phyloP scores from a whole-genome alignment of 257 asterid species.

The Verbascum thapsus region DNA sequence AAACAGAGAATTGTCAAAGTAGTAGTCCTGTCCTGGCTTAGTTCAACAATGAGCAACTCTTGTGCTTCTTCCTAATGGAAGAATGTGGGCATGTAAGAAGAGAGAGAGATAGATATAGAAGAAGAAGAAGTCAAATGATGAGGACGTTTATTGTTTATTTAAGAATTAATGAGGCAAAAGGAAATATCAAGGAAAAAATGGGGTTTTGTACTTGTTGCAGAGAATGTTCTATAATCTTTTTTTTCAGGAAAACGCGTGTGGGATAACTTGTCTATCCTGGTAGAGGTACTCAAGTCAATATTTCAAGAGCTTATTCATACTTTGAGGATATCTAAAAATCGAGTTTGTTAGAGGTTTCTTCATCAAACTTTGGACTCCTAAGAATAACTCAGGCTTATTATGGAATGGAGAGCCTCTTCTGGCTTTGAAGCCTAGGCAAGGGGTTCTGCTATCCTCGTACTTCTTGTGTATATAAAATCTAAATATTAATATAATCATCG shows the following conservation, averaged over 20 bases:
- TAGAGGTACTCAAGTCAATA: too few species aligned
- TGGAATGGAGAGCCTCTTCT: too few species aligned
- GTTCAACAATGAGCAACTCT: slow-evolving; percentile 12
- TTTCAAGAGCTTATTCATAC: too few species aligned
- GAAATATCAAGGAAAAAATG: slow-evolving; percentile 36
- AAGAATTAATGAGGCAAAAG: not conserved
- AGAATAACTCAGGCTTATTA: too few species aligned
- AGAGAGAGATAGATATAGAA: not conserved
- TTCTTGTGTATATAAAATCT: too few species aligned
- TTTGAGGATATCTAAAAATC: too few species aligned
- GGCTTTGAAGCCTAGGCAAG: too few species aligned
- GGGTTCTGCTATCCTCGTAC: too few species aligned
- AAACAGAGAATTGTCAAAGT: slow-evolving; percentile 42
- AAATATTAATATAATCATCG: too few species aligned
- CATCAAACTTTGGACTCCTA: too few species aligned
- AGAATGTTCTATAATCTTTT: not conserved
- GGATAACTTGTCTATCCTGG: not conserved
- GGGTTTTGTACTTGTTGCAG: too few species aligned
- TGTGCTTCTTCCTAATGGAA: not conserved
- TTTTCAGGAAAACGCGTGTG: slow-evolving; percentile 20
- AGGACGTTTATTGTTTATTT: not conserved
- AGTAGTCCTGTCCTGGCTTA: slow-evolving; percentile 28
- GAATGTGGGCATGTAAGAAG: not conserved
- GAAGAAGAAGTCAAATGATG: slow-evolving; percentile 47
- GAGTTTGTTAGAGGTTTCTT: too few species aligned